phyloP scores from a whole-genome alignment of 345 rosid species.

The Trapa incisa region DNA sequence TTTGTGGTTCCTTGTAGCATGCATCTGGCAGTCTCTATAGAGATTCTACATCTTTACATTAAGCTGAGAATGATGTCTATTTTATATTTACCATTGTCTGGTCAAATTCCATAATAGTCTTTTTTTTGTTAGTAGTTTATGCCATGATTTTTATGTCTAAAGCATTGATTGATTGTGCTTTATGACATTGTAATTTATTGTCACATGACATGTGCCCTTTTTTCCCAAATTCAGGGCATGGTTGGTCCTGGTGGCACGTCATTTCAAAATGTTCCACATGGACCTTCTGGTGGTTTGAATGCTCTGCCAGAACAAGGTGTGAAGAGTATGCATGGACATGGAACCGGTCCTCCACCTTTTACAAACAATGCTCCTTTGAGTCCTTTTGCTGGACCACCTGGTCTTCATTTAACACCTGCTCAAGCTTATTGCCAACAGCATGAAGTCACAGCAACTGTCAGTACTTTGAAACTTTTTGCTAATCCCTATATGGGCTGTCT shows the following conservation, averaged over 20 bases:
- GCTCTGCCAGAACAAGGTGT: constrained; percentile 31
- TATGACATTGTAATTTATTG: background rate
- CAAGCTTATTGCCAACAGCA: constrained; percentile 71
- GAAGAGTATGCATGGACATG: constrained; percentile 37
- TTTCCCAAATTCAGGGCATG: constrained; percentile 34
- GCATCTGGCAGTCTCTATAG: no score
- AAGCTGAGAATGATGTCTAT: background rate
- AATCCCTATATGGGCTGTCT: background rate
- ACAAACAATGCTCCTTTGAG: constrained; percentile 32
- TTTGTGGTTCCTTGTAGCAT: background rate
- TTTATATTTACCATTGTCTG: background rate
- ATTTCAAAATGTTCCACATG: constrained; percentile 31
- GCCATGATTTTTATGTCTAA: background rate
- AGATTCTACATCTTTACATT: background rate
- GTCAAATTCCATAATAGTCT: background rate
- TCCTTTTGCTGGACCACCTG: constrained; percentile 35
- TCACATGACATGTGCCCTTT: background rate
- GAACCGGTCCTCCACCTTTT: constrained; percentile 30
- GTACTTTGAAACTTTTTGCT: background rate
- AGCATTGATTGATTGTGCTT: background rate
- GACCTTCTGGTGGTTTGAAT: constrained; percentile 35
- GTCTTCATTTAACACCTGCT: constrained; percentile 43
- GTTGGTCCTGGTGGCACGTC: constrained; percentile 30
- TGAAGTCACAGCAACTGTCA: constrained; percentile 77
- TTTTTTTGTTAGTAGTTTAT: background rate